Evolutionary conservation across 2,329 filamentous ascomycete species (phyloP), one percentile per base, ranked within the genome.

Genomic region (Claviceps arundinis): DNA sequence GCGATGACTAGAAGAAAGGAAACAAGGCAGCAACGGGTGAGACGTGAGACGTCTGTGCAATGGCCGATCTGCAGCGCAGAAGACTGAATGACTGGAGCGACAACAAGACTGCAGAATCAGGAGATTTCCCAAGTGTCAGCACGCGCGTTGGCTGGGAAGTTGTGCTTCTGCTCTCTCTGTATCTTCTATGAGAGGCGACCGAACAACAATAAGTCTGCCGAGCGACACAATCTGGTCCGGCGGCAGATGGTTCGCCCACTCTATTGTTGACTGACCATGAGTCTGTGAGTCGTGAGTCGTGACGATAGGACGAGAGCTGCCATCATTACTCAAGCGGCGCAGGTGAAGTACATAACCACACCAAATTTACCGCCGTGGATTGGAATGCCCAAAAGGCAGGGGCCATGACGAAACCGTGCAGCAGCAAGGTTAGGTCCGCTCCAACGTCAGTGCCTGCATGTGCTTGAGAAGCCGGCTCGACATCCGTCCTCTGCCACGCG

Each of bases 31-130:
- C 47, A 52, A 53, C 37, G 50, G 30, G 52, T 47, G 54, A 52
- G 45, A 43, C 38, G 50, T 26, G 41, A 51, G 52, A 49, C 40
- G 45, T 37, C 55, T 53, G 54, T 57, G 53, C 53, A 24, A 57
- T 55, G 47, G 57, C 30, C 52, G 50, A 58, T 57, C 52, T 52
- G 56, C 52, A 54, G 55, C 58, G 55, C 52, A 53, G 51, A 19
- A 22, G 49, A 37, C 14, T n/a, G 49, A 16, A 51, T 45, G n/a
- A 17, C 6, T 24, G 52, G n/a, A 49, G 45, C 52, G 47, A 42
- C 46, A 41, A 46, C 42, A n/a, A 40, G 22, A 40, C 41, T 40
- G 44, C 48, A 55, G 30, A 49, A 16, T 17, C 51, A 52, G 45
- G 22, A 30, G 44, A 17, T 48, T 37, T 16, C 24, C 9, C 30